Percentiles rank a stretch among this genome's conserved stretches.
phyloP scores from a whole-genome alignment of 495 filamentous ascomycete species.

The Copromyces sp. region DNA sequence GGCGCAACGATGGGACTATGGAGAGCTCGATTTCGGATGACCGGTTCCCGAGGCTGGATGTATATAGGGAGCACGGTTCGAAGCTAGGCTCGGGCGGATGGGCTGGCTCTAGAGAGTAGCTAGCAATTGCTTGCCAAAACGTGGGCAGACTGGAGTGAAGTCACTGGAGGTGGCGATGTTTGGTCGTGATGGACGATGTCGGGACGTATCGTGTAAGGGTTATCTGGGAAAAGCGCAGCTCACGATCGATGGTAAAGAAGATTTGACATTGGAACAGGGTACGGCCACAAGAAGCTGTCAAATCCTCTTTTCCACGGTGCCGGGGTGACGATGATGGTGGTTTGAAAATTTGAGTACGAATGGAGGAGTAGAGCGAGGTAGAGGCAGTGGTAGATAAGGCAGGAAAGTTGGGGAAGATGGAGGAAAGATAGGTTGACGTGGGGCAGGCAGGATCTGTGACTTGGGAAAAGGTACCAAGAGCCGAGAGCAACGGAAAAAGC shows the following conservation, averaged over 20 bases:
- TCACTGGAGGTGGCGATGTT: neutral
- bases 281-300: slow-evolving; percentile 4
- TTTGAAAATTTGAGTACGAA: neutral
- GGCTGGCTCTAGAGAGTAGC: neutral
- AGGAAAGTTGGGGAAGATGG: neutral
- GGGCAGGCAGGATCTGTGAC: neutral
- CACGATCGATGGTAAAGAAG: slow-evolving; percentile 9
- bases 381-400: neutral
- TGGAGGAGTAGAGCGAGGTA: neutral
- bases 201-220: neutral
- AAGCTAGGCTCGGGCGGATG: neutral
- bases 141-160: neutral
- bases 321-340: neutral
- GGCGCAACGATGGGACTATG: neutral
- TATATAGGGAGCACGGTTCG: neutral
- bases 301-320: neutral
- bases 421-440: slow-evolving; percentile 3
- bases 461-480: neutral
- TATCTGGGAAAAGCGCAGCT: slow-evolving; percentile 14
- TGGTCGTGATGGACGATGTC: neutral
- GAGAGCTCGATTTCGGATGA: neutral
- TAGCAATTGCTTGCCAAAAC: neutral
- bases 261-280: slow-evolving; percentile 12
- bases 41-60: neutral
- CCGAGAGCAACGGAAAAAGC: neutral